A percentile compares a stretch with the other conserved stretches of the same genome.
Evolutionary conservation across 2,329 filamentous ascomycete genomes (phyloP).

Genomic region (Polytolypa hystricis): DNA sequence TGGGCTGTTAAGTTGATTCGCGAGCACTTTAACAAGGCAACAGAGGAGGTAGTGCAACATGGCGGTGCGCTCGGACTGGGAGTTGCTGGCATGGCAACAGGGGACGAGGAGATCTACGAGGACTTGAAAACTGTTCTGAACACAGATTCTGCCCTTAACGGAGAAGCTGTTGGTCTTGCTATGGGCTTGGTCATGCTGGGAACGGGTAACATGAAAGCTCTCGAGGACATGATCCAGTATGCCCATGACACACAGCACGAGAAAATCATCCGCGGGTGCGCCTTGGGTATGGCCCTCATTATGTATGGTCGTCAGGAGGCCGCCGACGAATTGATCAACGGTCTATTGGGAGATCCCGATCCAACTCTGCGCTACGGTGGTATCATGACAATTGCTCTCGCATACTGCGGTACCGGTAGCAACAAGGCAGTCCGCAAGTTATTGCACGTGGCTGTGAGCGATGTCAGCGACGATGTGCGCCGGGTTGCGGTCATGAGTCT

Average conservation of each 20-base stretch:
- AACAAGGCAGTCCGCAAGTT: constrained; percentile 97
- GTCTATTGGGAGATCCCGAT: constrained; percentile 84
- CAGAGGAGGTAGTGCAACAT: constrained; percentile 80
- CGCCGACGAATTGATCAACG: constrained; percentile 88
- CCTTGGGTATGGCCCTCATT: constrained; percentile 93
- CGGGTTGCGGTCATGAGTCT: constrained; percentile 94
- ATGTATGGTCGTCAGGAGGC: constrained; percentile 96
- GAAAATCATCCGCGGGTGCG: constrained; percentile 93
- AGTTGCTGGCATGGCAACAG: constrained; percentile 95
- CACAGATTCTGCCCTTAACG: constrained; percentile 89
- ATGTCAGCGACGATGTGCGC: constrained; percentile 95
- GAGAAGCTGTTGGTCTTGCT: constrained; percentile 85
- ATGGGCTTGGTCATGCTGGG: constrained; percentile 99
- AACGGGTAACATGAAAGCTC: constrained; percentile 84
- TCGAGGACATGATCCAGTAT: constrained; percentile 96
- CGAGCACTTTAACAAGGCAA: constrained; percentile 39
- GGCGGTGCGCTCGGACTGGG: constrained; percentile 90
- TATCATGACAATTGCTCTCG: constrained; percentile 96
- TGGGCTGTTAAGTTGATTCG: constrained; percentile 52
- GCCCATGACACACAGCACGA: constrained; percentile 97
- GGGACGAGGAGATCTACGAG: constrained; percentile 80
- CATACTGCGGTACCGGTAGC: constrained; percentile 93
- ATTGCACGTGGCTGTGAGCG: constrained; percentile 90
- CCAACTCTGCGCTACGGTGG: constrained; percentile 90
- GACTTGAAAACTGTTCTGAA: constrained; percentile 82